Evolutionary conservation across 495 filamentous ascomycete species (phyloP).

Genomic region (Symbiotaphrina buchneri): DNA sequence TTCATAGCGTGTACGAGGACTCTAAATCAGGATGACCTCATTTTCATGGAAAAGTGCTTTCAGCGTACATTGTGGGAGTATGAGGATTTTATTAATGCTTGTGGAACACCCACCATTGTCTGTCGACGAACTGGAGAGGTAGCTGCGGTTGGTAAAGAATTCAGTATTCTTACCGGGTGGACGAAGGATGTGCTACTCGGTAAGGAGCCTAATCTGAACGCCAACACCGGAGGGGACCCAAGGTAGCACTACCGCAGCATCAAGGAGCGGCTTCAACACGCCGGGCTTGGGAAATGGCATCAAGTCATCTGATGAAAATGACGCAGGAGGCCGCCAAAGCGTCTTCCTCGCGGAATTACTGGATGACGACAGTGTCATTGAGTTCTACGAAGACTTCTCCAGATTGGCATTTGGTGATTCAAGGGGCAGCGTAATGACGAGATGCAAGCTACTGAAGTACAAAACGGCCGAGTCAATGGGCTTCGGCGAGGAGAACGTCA

Average conservation of each 20-base stretch:
- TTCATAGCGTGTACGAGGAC: conserved; percentile 77
- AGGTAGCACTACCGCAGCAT: conserved; percentile 10
- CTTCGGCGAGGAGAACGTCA: conserved; percentile 1
- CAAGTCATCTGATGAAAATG: conserved; percentile 4
- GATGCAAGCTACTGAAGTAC: conserved; percentile 80
- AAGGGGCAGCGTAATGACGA: conserved; percentile 56
- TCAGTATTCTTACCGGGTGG: conserved; percentile 86
- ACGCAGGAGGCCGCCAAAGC: conserved; percentile 29
- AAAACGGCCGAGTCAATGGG: conserved; percentile 21
- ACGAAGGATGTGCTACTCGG: conserved; percentile 76
- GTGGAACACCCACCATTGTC: conserved; percentile 75
- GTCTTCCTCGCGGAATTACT: conserved; percentile 82
- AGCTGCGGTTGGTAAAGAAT: conserved; percentile 82
- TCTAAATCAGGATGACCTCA: conserved; percentile 62
- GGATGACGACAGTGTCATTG: conserved; percentile 78
- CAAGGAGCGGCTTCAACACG: conserved; percentile 2
- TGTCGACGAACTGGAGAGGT: conserved; percentile 85
- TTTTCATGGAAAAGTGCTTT: conserved; percentile 95
- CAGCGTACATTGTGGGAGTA: conserved; percentile 83
- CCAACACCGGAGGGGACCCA: conserved; percentile 36
- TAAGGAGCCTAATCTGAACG: conserved; percentile 70
- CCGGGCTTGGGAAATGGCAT: conserved; percentile 4
- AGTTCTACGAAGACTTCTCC: conserved; percentile 93
- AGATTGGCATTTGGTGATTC: conserved; percentile 78
- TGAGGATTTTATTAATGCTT: conserved; percentile 72